A percentile compares a stretch with the other conserved stretches of the same genome.
These are phyloP conservation scores for Fusarium sp. DNA, from an alignment of 2,329 filamentous ascomycete species.

Conservation along the genomic window DNA sequence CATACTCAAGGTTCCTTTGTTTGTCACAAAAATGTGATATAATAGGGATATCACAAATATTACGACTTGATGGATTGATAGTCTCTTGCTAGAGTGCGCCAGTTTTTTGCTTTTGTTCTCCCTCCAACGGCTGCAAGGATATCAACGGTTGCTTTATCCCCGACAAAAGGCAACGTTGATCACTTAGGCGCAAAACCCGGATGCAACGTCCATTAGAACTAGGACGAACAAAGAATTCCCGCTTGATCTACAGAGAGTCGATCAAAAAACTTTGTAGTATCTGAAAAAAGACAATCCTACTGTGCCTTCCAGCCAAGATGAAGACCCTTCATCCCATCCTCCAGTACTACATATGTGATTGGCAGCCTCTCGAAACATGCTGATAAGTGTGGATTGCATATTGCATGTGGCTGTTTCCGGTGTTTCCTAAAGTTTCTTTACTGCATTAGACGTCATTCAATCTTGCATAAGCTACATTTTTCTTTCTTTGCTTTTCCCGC, in stretches of 20 bases:
- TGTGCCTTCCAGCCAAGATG: conserved; percentile 4
- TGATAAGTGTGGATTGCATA: conserved; percentile 13
- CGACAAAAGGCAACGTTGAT: conserved; percentile 23
- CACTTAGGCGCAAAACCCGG: conserved; percentile 16
- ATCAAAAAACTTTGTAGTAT: conserved; percentile 13
- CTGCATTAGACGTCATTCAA: conserved; percentile 14
- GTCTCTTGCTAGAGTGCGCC: not conserved
- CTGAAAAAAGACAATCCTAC: not conserved
- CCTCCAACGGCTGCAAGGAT: conserved; percentile 8
- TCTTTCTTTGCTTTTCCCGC: conserved; percentile 19
- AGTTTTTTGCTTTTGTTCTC: conserved; percentile 9
- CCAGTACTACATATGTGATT: not conserved
- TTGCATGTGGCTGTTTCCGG: conserved; percentile 15
- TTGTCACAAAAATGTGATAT: conserved; percentile 22
- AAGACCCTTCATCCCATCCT: conserved; percentile 9
- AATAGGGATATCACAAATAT: conserved; percentile 15
- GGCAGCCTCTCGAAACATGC: conserved; percentile 10
- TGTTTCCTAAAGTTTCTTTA: conserved; percentile 16
- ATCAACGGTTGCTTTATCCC: conserved; percentile 10
- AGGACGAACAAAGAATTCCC: conserved; percentile 8
- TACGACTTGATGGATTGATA: conserved; percentile 2
- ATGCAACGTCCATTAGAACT: conserved; percentile 14
- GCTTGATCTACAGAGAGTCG: conserved; percentile 29
- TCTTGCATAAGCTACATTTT: conserved; percentile 1
- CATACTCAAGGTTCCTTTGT: conserved; percentile 20